phyloP scores from a whole-genome alignment of 345 rosid genomes.

The Pelargonium nanum region DNA sequence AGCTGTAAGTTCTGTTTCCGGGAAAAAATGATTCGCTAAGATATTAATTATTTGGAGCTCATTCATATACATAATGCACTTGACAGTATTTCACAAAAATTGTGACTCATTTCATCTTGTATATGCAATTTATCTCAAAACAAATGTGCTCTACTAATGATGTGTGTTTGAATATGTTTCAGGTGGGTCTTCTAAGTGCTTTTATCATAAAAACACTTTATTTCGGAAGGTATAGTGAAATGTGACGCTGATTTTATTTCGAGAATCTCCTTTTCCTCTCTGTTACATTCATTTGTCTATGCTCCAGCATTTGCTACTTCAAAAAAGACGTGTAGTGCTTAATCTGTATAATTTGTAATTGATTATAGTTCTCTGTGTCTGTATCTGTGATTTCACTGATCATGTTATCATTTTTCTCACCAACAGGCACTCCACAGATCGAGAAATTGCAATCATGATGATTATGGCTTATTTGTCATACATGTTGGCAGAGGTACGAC shows the following conservation, averaged over 20 bases:
- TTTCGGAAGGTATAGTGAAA: constrained; percentile 47
- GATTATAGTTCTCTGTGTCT: too few species aligned
- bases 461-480: constrained; percentile 63
- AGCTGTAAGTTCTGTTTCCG: constrained; percentile 33
- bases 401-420: constrained; percentile 2
- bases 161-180: constrained; percentile 15
- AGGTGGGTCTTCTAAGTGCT: constrained; percentile 56
- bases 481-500: constrained; percentile 69
- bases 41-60: too few species aligned
- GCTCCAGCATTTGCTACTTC: neutral
- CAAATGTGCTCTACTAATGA: neutral
- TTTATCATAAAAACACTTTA: constrained; percentile 55
- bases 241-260: neutral
- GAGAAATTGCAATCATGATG: constrained; percentile 58
- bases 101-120: too few species aligned
- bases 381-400: neutral
- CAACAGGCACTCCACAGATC: constrained; percentile 59
- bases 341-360: too few species aligned
- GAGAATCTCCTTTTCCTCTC: neutral
- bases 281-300: neutral
- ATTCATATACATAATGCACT: too few species aligned
- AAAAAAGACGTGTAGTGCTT: neutral
- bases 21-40: too few species aligned
- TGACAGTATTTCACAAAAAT: too few species aligned
- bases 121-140: too few species aligned